Percentiles rank a stretch among this genome's conserved stretches.
These are phyloP conservation scores for Neofusicoccum sp. DNA, from an alignment of 2,329 filamentous ascomycete genomes.

Conservation along the genomic window DNA sequence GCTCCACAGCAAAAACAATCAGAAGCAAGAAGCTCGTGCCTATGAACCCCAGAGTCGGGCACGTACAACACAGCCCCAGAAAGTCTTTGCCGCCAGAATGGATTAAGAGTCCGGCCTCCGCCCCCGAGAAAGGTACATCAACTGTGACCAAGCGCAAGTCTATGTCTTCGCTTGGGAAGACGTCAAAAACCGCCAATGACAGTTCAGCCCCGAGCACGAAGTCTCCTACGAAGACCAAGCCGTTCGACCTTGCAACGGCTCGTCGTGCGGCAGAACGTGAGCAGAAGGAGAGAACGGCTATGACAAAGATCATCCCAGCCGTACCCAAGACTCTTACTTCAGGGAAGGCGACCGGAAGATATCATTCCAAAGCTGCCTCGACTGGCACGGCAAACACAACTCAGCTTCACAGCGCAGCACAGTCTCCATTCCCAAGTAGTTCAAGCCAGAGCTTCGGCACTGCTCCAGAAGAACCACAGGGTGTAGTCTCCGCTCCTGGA, in stretches of 20 bases:
- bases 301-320: not conserved
- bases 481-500: not conserved
- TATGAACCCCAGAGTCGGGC: not conserved
- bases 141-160: not conserved
- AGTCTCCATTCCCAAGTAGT: not conserved
- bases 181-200: not conserved
- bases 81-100: constrained; percentile 10
- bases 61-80: not conserved
- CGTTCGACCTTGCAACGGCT: constrained; percentile 6
- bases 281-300: not conserved
- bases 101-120: not conserved
- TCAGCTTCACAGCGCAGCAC: not conserved
- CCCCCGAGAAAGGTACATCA: not conserved
- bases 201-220: not conserved
- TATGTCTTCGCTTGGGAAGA: not conserved
- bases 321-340: not conserved
- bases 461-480: not conserved
- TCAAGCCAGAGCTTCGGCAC: not conserved
- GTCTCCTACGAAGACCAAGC: constrained; percentile 10
- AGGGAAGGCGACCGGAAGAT: not conserved
- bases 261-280: constrained; percentile 15
- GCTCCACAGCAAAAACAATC: not conserved
- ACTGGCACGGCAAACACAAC: not conserved
- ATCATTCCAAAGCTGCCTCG: not conserved
- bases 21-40: not conserved